Evolutionary conservation across 2,329 filamentous ascomycete species (phyloP).

Genomic region (Leptographium flavum): DNA sequence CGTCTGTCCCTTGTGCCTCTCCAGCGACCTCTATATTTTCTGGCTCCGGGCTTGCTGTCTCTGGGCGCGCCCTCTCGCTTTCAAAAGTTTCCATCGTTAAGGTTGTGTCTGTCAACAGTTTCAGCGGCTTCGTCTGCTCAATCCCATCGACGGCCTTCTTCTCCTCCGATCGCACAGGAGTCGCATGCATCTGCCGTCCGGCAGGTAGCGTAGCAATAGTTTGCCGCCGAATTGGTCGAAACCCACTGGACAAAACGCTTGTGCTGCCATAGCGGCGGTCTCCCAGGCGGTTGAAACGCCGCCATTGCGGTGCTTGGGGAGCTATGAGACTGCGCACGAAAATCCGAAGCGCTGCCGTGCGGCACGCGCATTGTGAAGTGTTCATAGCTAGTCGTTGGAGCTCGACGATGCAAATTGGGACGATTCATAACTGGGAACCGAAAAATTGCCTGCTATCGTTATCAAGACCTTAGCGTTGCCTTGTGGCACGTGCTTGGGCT

Average conservation of each 20-base stretch:
- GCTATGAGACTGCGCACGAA: slow-evolving; percentile 9
- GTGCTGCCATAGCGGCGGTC: background rate
- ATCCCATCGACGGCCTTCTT: background rate
- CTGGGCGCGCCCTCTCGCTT: background rate
- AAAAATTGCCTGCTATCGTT: background rate
- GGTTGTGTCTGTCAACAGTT: no score
- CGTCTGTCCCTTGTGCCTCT: background rate
- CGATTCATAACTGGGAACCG: background rate
- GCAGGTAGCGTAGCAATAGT: background rate
- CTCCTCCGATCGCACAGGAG: background rate
- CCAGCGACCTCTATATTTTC: background rate
- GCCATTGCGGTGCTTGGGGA: background rate
- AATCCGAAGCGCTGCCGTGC: slow-evolving; percentile 8
- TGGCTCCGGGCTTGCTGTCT: background rate
- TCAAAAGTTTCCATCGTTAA: background rate
- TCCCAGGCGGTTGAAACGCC: background rate
- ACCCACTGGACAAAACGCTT: no score
- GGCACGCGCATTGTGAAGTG: slow-evolving; percentile 6
- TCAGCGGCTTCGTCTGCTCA: background rate
- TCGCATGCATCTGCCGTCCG: background rate
- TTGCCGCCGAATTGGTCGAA: background rate
- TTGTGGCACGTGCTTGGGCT: background rate
- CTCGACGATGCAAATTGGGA: background rate
- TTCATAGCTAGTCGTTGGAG: slow-evolving; percentile 2
- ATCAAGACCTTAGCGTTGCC: no score